phyloP scores from a whole-genome alignment of 2,329 filamentous ascomycete species.

The Microdochium nivale region DNA sequence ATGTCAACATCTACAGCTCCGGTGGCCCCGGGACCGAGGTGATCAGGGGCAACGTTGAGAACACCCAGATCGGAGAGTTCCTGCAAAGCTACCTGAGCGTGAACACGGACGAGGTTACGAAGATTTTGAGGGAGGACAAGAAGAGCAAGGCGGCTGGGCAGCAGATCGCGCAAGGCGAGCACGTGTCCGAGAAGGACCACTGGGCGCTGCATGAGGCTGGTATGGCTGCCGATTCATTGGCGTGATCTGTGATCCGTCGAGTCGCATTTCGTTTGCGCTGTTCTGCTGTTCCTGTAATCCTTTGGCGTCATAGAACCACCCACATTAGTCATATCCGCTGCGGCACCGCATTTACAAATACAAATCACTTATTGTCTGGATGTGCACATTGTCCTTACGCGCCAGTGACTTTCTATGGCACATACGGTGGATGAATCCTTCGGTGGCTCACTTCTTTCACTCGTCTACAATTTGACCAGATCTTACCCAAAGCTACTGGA shows the following conservation, averaged over 20 bases:
- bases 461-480: too few relatives aligned
- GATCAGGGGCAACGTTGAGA: conserved; percentile 83
- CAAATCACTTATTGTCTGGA: too few relatives aligned
- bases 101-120: conserved; percentile 69
- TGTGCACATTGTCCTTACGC: too few relatives aligned
- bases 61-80: conserved; percentile 84
- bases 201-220: background rate
- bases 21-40: conserved; percentile 53
- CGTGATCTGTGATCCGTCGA: background rate
- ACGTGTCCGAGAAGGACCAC: background rate
- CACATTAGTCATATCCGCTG: too few relatives aligned
- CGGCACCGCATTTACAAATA: too few relatives aligned
- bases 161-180: conserved; percentile 1
- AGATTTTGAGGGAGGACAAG: conserved; percentile 58
- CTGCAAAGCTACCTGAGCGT: conserved; percentile 70
- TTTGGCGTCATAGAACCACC: too few relatives aligned
- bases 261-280: background rate
- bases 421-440: too few relatives aligned
- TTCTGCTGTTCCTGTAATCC: background rate
- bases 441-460: too few relatives aligned
- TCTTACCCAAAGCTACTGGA: too few relatives aligned
- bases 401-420: too few relatives aligned
- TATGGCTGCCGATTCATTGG: background rate
- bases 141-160: conserved; percentile 9
- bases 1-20: conserved; percentile 93